Percentiles rank a stretch among this genome's conserved stretches.
These are phyloP conservation scores for Flaveria sonorensis DNA, from an alignment of 129 eudicot species.

Conservation along the genomic window DNA sequence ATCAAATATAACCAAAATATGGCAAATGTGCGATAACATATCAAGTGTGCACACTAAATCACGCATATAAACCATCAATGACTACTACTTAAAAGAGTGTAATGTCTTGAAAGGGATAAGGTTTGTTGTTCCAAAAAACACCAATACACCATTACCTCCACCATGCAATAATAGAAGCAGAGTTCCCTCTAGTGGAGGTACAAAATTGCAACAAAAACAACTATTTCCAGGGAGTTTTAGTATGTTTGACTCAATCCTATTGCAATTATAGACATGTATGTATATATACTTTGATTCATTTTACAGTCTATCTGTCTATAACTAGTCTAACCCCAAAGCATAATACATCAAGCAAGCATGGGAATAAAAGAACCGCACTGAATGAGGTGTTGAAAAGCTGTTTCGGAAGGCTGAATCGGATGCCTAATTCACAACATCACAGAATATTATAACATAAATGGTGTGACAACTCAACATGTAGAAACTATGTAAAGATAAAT, in stretches of 20 bases:
- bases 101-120: too few relatives aligned
- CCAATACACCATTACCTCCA: too few relatives aligned
- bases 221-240: constrained; percentile 5
- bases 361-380: constrained; percentile 12
- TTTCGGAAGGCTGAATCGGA: constrained; percentile 17
- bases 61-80: too few relatives aligned
- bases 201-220: too few relatives aligned
- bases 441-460: neutral
- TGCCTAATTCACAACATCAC: constrained; percentile 24
- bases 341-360: constrained; percentile 20
- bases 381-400: constrained; percentile 13
- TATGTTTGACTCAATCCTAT: constrained; percentile 14
- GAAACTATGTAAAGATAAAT: neutral
- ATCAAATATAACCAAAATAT: too few relatives aligned
- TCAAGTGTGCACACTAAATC: too few relatives aligned
- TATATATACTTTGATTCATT: neutral
- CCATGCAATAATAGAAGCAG: too few relatives aligned
- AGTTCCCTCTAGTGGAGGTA: too few relatives aligned
- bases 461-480: constrained; percentile 15
- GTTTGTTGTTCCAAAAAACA: too few relatives aligned
- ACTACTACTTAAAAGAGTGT: too few relatives aligned
- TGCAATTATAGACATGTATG: neutral
- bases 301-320: neutral
- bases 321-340: neutral
- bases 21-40: too few relatives aligned